phyloP scores from a whole-genome alignment of 129 eudicot species.

The Arctium lappa region DNA sequence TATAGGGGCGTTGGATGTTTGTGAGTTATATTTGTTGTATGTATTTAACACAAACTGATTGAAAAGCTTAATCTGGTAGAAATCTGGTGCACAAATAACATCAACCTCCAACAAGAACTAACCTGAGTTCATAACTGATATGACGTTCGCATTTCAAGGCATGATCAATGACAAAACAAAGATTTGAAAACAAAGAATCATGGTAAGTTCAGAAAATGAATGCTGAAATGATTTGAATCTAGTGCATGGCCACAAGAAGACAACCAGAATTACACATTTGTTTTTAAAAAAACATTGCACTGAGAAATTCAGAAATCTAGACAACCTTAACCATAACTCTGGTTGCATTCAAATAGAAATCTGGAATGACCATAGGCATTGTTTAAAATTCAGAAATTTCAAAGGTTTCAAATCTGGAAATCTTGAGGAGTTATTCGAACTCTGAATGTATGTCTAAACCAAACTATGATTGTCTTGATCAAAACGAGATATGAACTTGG shows the following conservation, averaged over 20 bases:
- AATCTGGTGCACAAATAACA: not conserved
- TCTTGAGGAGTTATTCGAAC: too few relatives aligned
- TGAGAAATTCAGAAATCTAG: not conserved
- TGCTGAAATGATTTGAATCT: not conserved
- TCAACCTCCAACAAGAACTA: not conserved
- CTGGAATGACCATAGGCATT: too few relatives aligned
- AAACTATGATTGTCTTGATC: too few relatives aligned
- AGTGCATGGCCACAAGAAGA: not conserved
- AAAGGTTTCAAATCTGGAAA: too few relatives aligned
- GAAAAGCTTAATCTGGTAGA: not conserved
- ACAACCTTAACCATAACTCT: too few relatives aligned
- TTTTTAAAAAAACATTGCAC: constrained; percentile 10
- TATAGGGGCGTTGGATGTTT: not conserved
- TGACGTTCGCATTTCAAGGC: not conserved
- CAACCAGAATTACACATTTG: constrained; percentile 3
- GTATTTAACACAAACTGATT: not conserved
- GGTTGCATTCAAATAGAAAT: too few relatives aligned
- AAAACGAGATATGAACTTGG: too few relatives aligned
- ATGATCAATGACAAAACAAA: not conserved
- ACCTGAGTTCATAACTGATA: not conserved
- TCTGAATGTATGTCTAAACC: too few relatives aligned
- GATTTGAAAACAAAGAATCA: not conserved
- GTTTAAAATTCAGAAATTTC: too few relatives aligned
- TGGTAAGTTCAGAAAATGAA: not conserved
- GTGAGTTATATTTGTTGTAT: not conserved